Conservation (phyloP, 495 filamentous ascomycete species). For the Daldinia grandis region DNA sequence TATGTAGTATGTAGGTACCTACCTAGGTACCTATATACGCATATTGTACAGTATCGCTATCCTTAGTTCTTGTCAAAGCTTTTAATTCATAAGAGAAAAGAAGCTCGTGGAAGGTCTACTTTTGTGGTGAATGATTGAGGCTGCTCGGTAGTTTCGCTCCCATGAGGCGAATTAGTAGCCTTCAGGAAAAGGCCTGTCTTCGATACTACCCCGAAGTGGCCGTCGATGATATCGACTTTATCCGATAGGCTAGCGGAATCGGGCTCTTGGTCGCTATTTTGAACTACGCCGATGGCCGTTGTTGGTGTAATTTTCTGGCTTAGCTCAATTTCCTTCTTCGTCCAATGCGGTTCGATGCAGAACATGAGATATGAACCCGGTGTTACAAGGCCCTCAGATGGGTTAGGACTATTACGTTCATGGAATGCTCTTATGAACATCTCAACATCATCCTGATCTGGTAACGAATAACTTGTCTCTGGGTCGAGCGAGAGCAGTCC, state of each 20-base stretch:
- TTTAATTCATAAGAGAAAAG: conserved; percentile 10
- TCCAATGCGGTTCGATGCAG: conserved; percentile 49
- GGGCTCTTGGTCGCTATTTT: conserved; percentile 25
- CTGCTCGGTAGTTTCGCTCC: conserved; percentile 7
- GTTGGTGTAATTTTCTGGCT: conserved; percentile 15
- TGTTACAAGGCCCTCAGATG: conserved; percentile 46
- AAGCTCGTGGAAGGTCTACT: conserved; percentile 25
- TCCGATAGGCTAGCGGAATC: neutral
- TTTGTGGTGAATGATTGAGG: conserved; percentile 26
- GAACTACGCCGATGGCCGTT: conserved; percentile 31
- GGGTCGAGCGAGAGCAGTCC: conserved; percentile 86
- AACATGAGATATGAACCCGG: conserved; percentile 61
- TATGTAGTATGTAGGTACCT: too few relatives aligned
- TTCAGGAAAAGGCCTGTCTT: conserved; percentile 52
- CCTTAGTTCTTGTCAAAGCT: neutral
- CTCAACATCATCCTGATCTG: conserved; percentile 43
- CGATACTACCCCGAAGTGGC: conserved; percentile 55
- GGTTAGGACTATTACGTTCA: conserved; percentile 32
- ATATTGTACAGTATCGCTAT: neutral
- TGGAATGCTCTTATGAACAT: conserved; percentile 44
- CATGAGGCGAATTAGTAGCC: conserved; percentile 14
- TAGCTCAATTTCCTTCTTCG: conserved; percentile 17
- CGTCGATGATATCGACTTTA: conserved; percentile 30
- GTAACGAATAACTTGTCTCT: conserved; percentile 55
- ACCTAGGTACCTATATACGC: too few relatives aligned